Base-by-base conservation (phyloP, 2,329 filamentous ascomycete genomes). In the Zarea fungicola region DNA sequence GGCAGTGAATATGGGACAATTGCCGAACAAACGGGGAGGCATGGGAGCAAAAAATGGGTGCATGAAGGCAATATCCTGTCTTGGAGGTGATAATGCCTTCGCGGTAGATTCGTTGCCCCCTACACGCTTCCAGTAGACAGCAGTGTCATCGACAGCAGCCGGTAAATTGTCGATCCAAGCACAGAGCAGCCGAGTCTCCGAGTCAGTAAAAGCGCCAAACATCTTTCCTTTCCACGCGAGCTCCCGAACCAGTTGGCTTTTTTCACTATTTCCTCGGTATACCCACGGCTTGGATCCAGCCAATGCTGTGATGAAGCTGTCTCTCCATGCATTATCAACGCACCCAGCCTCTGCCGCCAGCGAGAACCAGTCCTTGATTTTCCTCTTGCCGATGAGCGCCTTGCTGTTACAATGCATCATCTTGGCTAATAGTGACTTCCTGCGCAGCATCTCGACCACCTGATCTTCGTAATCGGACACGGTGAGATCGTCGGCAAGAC, bases 141-240 rank as follows among this genome's bases (percentile, higher is more conserved):
- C n/a, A n/a, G n/a, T n/a, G n/a, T n/a, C n/a, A n/a, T n/a, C n/a
- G n/a, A n/a, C n/a, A n/a, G n/a, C n/a, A n/a, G n/a, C n/a, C n/a
- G n/a, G n/a, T n/a, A n/a, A n/a, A n/a, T n/a, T n/a, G n/a, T n/a
- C n/a, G n/a, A n/a, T n/a, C n/a, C n/a, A n/a, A n/a, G n/a, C n/a
- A n/a, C n/a, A n/a, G n/a, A n/a, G n/a, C n/a, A n/a, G n/a, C n/a
- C n/a, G n/a, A n/a, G n/a, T n/a, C n/a, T n/a, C n/a, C n/a, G n/a
- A n/a, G n/a, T n/a, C n/a, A n/a, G 36, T 40, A 22, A 40, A 40
- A 7, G 36, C 36, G 16, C 36, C 36, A 40, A 40, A 40, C 36
- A 40, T 40, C 7, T 19, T 10, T 7, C 36, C 36, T 16, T 40
- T 40, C 36, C 36, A 40, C 22, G 11, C n/a, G 7, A 40, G 36